A percentile compares a stretch with the other conserved stretches of the same genome.
phyloP scores from a whole-genome alignment of 805 yeast genomes.

The Priceomyces melissophilus region DNA sequence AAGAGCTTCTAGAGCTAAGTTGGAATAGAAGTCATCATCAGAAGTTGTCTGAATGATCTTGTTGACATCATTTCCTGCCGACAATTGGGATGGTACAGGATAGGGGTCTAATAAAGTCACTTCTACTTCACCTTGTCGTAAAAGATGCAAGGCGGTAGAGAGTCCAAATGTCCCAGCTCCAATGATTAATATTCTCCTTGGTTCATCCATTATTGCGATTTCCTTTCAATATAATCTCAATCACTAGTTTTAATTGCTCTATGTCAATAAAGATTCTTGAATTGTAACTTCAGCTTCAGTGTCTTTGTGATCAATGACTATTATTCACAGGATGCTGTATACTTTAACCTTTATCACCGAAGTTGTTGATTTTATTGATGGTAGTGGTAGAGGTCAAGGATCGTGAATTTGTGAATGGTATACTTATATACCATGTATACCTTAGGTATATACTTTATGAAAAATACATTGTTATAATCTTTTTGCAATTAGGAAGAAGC shows the following conservation, averaged over 20 bases:
- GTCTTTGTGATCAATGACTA: not conserved
- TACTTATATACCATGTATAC: too few relatives aligned
- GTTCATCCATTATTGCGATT: not conserved
- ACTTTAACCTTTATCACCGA: too few relatives aligned
- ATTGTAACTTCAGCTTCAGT: not conserved
- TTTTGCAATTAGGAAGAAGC: too few relatives aligned
- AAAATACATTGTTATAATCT: too few relatives aligned
- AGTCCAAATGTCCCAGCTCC: conserved; percentile 58
- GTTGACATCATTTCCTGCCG: conserved; percentile 49
- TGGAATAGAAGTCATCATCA: conserved; percentile 37
- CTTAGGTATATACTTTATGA: too few relatives aligned
- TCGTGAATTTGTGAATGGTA: too few relatives aligned
- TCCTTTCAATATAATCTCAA: not conserved
- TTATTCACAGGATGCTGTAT: not conserved
- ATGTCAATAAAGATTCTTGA: not conserved
- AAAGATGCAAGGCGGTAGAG: conserved; percentile 43
- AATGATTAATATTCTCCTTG: conserved; percentile 21
- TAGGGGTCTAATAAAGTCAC: conserved; percentile 23
- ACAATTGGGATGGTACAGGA: conserved; percentile 41
- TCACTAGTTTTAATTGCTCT: not conserved
- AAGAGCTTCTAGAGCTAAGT: conserved; percentile 44
- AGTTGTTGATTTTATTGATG: too few relatives aligned
- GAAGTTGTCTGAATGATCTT: conserved; percentile 50
- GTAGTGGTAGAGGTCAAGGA: too few relatives aligned
- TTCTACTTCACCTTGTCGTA: conserved; percentile 33